Base-by-base conservation (phyloP, 169 alveolate genomes). In the Cryptosporidium meleagridis region DNA sequence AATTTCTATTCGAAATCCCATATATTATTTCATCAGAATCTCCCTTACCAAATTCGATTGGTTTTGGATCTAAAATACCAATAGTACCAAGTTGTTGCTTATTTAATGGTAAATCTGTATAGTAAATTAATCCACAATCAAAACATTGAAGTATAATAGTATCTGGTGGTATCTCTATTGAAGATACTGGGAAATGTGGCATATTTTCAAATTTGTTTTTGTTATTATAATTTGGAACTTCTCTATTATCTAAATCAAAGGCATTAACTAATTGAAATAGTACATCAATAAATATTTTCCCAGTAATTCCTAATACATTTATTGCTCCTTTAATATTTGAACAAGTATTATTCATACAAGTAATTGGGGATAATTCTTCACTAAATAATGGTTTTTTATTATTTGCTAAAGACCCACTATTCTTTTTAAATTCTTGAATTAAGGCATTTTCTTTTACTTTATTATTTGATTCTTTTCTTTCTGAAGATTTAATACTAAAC, bases 111-210 rank as follows among this genome's bases (percentile, higher is more conserved):
- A 80, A 55, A 31, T 44, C 51, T 26, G 89, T 45, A 33, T 80
- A 80, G 68, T 62, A 80, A 37, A 80, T 59, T 41, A 80, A 52
- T 10, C 75, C 75, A 44, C 89, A 80, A 26, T 80, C 89, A 23
- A 62, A 62, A 65, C 89, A 80, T 26, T 80, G 89, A 16, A 80
- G 75, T 23, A 80, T 67, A 1, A 80, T 75, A 16, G 72, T 80
- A 80, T 80, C 62, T 21, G 89, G 73, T 21, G 89, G 89, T 23
- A 80, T 39, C 8, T 62, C 89, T 61, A 80, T 65, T 37, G 89
- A 80, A 16, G 75, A 41, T 16, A 80, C 89, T 10, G 89, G 89
- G 37, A 80, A 80, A 45, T 59, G 80, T 26, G 68, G 72, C 41
- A 80, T 33, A 41, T 62, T 59, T 14, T 18, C 55, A 31, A 80